Percentiles rank a stretch among this genome's conserved stretches.
Conservation (phyloP, 371 early-diverging fungal genomes). For the Mortierella sp. region DNA sequence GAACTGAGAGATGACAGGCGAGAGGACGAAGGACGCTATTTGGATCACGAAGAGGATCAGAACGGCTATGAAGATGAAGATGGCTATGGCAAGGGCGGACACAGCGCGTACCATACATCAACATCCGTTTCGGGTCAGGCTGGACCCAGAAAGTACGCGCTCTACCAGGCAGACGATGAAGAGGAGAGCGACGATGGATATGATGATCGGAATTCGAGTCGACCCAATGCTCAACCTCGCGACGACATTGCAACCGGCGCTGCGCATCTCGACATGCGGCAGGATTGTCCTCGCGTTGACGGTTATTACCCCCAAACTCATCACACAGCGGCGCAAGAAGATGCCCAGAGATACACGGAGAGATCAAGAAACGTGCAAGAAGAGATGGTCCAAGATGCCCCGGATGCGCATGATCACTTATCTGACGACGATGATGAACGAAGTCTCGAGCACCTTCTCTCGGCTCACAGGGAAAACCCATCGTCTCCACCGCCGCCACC, state of each 20-base stretch:
- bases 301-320: neutral
- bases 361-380: neutral
- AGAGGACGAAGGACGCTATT: neutral
- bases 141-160: neutral
- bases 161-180: constrained; percentile 17
- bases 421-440: neutral
- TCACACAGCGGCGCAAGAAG: neutral
- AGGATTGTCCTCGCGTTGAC: neutral
- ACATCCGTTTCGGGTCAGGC: neutral
- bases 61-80: neutral
- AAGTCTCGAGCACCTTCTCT: neutral
- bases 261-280: neutral
- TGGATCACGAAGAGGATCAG: neutral
- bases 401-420: neutral
- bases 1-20: neutral
- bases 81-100: neutral
- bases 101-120: neutral
- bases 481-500: neutral
- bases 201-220: constrained; percentile 14
- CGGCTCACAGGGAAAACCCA: neutral
- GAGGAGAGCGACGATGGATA: constrained; percentile 23
- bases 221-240: neutral
- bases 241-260: neutral
- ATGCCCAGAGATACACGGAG: neutral
- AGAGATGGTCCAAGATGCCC: neutral